Base-by-base conservation (phyloP, 2,329 filamentous ascomycete genomes). In the Penicillium sp. region DNA sequence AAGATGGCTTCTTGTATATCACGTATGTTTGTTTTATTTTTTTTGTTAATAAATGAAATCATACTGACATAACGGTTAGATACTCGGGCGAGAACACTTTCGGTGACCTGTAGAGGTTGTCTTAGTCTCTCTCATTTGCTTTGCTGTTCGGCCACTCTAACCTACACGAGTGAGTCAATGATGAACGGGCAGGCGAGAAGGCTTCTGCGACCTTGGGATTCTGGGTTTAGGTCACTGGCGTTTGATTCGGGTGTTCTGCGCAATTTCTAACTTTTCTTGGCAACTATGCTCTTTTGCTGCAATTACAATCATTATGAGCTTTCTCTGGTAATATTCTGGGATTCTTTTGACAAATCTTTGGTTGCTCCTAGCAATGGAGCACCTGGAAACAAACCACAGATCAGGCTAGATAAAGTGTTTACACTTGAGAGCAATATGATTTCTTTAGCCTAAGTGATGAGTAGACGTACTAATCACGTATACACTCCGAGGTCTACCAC, bases 21-120 rank as follows among this genome's bases (percentile, higher is more conserved):
- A 97, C 93, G 83, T 89, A 87, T 56, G 84, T 80, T 33, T 9
- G 7, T 4, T 14, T 33, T 6, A 10, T 42, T 37, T 5, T 8
- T 6, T 41, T 10, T 12, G 7, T 45, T 43, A 22, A 37, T 14
- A 31, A 11, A 58, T 51, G 41, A 35, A 46, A n/a, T 26, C 19
- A 56, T 57, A 55, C 63, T 72, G 54, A 72, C 69, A 63, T 53
- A 52, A 58, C 57, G 53, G 35, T 31, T 67, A 88, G 85, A 69
- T 96, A 96, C 84, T 97, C 93, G 48, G 94, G 94, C 79, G 94
- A 97, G 86, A 99, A 97, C 84, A 99, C 94, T 53, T 99, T 99
- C 73, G 94, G 94, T 72, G 71, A 74, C 58, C 61, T 62, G 37
- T 70, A 58, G 56, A 59, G 51, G 48, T 53, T 50, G 44, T 36